Evolutionary conservation across 208 protist species (phyloP), one percentile per base, ranked within the genome.

Genomic region (Novymonas esmeraldas): DNA sequence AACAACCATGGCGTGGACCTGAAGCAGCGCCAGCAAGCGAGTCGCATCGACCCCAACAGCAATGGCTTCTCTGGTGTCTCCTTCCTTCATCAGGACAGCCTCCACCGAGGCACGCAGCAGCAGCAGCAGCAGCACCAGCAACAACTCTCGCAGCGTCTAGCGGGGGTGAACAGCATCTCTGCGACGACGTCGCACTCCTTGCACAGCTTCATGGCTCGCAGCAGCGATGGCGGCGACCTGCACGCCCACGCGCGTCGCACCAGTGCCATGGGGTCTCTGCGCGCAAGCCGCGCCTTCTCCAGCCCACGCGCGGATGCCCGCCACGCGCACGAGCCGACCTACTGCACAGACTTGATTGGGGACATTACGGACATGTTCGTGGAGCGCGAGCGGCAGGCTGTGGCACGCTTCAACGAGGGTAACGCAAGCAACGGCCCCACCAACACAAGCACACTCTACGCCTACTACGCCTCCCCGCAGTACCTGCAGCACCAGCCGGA

Each of bases 401-500:
- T 89, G 61, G 76, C 70, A 48, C 68, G 71, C 58, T 85, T 90
- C 56, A 81, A 81, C 61, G 83, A 89, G 54, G 82, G 70, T 29
- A 84, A 76, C 42, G 51, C 73, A 5, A 56, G 79, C n/a, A 50
- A 78, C 64, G 55, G 50, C 14, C 22, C 69, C 42, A 76, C 63
- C 34, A 79, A 86, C 71, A 66, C 75, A 31, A 72, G 69, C 28
- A 20, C 36, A 11, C 72, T 90, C 34, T 84, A 87, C 69, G 54
- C 61, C 57, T 90, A 85, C 71, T 90, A 86, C 60, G 81, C 86
- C 42, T 90, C 79, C 22, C 85, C 90, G 14, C 74, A 83, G 63
- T 96, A 94, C 69, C 72, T 96, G 24, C 82, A 87, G 65, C 83
- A 93, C 64, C 91, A 96, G 68, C 85, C 91, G 10, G 95, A 99